Base-by-base conservation (phyloP, 176 grass and related monocot genomes). In the Raddia guianensis region DNA sequence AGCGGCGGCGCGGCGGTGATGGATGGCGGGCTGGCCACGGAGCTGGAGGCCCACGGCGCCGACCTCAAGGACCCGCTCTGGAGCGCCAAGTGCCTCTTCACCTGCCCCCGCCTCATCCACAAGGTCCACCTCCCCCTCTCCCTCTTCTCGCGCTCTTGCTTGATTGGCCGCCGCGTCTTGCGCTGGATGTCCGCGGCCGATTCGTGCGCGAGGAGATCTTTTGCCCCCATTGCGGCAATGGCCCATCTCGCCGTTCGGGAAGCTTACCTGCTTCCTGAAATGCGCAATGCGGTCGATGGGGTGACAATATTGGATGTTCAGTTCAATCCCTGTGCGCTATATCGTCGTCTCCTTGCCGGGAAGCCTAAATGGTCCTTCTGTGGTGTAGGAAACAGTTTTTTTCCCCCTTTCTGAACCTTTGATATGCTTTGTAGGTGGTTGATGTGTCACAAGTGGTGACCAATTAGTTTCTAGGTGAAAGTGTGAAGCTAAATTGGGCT, bases 31-130 rank as follows among this genome's bases (percentile, higher is more conserved):
- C 67, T 97, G 42, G 94, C 94, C 51, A 97, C 91, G 42, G 89
- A 97, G 82, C 91, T 97, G 45, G 94, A 97, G 74, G 87, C 91
- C 82, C 81, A 97, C 68, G 94, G 91, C 62, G 91, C 91, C 16
- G 85, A 97, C 80, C 86, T 97, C 54, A 97, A 97, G 67, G 94
- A 97, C 83, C 87, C 91, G 33, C 94, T 97, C 62, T 97, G 94
- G 94, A 97, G 94, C 76, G 94, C 91, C 75, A 94, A 84, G 76
- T 97, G 94, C 85, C 84, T 97, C 70, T 87, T 94, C 69, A 78
- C 57, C 47, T 90, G 87, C 7, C 85, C 94, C 14, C 89, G 92
- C 79, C 94, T 97, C 76, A 87, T 97, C 75, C 74, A 89, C 52
- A 91, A 94, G 94, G 94, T 77, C 75, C 45, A 1, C 37, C 27